Evolutionary conservation across 2,329 filamentous ascomycete genomes (phyloP), one percentile per base, ranked within the genome.

Genomic region (Fusarium sp.): DNA sequence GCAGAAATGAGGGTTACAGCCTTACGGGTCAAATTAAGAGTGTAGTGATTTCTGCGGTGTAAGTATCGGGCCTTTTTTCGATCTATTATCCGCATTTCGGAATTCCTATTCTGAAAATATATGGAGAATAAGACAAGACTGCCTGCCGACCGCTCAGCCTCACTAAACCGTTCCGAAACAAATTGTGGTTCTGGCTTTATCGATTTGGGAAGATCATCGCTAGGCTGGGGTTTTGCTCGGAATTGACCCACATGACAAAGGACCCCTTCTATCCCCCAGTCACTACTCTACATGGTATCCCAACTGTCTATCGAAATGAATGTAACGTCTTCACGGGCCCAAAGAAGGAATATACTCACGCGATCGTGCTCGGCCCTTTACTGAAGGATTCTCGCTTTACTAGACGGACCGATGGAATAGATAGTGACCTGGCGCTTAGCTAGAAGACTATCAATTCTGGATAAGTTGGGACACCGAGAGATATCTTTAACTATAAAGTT

Each of bases 401-500:
- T 24, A 40, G 25, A 13, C 18, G 32, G 42, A 14, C 20, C 25
- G 18, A 56, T 25, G 16, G 7, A 20, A 18, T 9, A 2, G 27
- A 22, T n/a, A 20, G 42, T n/a, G 7, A 34, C 5, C 8, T 4
- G 18, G 18, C 18, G 18, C 4, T 7, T 37, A 11, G 27, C n/a
- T 8, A 10, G 4, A 42, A 40, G 14, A 1, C 7, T 24, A 42
- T 6, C 3, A 12, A 24, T 42, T 22, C 10, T 29, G 4, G 6
- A 24, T 34, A n/a, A 16, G 1, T 57, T 24, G 3, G 18, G 14
- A 1, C 6, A 9, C 8, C 1, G 11, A 3, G 4, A 37, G 2
- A 34, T 7, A 34, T 16, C 27, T 46, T 27, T 3, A 2, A 47
- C 25, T 61, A 61, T 57, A 61, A 60, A 48, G 11, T 29, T 6